Percentiles rank a stretch among this genome's conserved stretches.
phyloP scores from a whole-genome alignment of 257 asterid genomes.

The Echium plantagineum region DNA sequence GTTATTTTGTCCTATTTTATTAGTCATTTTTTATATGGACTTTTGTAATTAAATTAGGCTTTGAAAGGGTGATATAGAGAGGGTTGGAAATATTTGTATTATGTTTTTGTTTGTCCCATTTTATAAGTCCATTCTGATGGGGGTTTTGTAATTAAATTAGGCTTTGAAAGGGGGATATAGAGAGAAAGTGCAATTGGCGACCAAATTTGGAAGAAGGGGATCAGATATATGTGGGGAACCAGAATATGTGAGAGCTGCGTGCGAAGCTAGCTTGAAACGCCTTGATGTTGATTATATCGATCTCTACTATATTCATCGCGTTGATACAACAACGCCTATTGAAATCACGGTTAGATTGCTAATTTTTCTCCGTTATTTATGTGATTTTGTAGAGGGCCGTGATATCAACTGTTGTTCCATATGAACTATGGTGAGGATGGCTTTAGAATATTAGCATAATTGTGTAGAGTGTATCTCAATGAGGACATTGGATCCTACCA shows the following conservation, averaged over 20 bases:
- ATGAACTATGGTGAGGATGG: too few relatives aligned
- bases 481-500: too few relatives aligned
- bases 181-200: constrained; percentile 14
- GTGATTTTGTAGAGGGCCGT: too few relatives aligned
- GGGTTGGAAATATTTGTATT: neutral
- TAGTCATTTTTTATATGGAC: too few relatives aligned
- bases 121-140: neutral
- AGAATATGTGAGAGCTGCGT: constrained; percentile 12
- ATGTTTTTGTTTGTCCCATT: neutral
- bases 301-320: constrained; percentile 22
- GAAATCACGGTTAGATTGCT: constrained; percentile 16
- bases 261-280: constrained; percentile 25
- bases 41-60: too few relatives aligned
- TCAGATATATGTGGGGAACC: constrained; percentile 15
- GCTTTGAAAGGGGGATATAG: constrained; percentile 19
- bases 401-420: too few relatives aligned
- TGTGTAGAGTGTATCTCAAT: too few relatives aligned
- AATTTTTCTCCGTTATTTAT: too few relatives aligned
- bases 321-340: neutral
- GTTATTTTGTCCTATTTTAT: too few relatives aligned
- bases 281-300: constrained; percentile 21
- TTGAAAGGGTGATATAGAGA: too few relatives aligned
- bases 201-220: constrained; percentile 18
- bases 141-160: constrained; percentile 1
- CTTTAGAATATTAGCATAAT: too few relatives aligned